Conservation (phyloP, 768 basidiomycete species). For the Agaricus blazei region DNA sequence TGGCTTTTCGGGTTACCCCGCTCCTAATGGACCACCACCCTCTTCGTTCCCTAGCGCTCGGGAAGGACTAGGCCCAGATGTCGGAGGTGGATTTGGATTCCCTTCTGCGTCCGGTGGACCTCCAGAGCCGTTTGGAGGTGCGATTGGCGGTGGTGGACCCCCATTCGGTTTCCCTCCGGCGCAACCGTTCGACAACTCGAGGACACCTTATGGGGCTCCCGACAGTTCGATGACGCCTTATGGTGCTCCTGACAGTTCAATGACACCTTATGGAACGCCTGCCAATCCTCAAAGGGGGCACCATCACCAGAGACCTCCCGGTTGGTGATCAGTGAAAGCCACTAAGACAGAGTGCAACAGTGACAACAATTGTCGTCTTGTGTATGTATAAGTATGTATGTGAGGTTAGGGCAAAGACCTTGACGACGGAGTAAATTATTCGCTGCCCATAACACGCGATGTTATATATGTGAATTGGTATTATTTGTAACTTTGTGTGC, state of each 20-base stretch:
- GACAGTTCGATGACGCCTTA: constrained; percentile 9
- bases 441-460: too few relatives aligned
- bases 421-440: too few relatives aligned
- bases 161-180: constrained; percentile 33
- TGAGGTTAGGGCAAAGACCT: too few relatives aligned
- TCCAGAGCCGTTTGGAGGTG: constrained; percentile 15
- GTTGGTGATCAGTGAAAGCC: constrained; percentile 4
- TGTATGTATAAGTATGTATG: too few relatives aligned
- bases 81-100: neutral
- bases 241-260: constrained; percentile 2
- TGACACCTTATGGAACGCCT: too few relatives aligned
- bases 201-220: constrained; percentile 14
- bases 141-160: constrained; percentile 16
- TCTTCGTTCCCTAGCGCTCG: constrained; percentile 4
- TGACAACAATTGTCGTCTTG: neutral
- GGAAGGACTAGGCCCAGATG: neutral
- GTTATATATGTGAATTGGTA: too few relatives aligned
- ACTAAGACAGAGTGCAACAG: neutral
- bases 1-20: neutral
- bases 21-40: neutral
- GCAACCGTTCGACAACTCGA: constrained; percentile 19
- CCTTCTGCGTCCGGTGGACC: constrained; percentile 23
- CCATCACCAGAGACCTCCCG: constrained; percentile 11
- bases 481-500: too few relatives aligned
- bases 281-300: constrained; percentile 8